phyloP scores from a whole-genome alignment of 306 rosid species.

The Astragalus glycyphyllos region DNA sequence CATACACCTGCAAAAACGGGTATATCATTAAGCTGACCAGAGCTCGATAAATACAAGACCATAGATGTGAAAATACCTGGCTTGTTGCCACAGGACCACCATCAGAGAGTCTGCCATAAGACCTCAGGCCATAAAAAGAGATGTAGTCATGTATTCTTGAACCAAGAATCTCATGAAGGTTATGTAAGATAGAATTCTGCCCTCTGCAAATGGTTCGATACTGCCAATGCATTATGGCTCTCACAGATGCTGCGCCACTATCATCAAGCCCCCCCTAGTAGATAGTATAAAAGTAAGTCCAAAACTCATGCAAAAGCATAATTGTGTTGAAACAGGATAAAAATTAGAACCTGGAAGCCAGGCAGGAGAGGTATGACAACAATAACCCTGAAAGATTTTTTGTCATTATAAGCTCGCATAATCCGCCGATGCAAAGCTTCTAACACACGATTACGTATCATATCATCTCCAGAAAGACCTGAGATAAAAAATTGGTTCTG shows the following conservation, averaged over 20 bases:
- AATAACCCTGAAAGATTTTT: slow-evolving; percentile 86
- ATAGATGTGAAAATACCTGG: slow-evolving; percentile 67
- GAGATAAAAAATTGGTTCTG: slow-evolving; percentile 99
- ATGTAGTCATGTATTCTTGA: slow-evolving; percentile 79
- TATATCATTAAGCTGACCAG: slow-evolving; percentile 38
- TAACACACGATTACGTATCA: slow-evolving; percentile 84
- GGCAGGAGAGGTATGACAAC: slow-evolving; percentile 95
- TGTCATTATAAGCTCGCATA: slow-evolving; percentile 82
- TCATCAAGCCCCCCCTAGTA: slow-evolving; percentile 99
- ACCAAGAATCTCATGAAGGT: slow-evolving; percentile 76
- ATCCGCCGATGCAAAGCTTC: slow-evolving; percentile 83
- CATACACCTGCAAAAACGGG: slow-evolving; percentile 72
- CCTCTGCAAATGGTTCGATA: slow-evolving; percentile 97
- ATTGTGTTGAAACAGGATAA: slow-evolving; percentile 37
- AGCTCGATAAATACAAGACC: slow-evolving; percentile 23
- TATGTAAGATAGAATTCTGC: slow-evolving; percentile 76
- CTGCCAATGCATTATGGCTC: slow-evolving; percentile 99
- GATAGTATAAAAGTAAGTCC: slow-evolving; percentile 44
- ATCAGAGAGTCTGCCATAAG: slow-evolving; percentile 82
- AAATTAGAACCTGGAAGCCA: slow-evolving; percentile 83
- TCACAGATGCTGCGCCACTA: slow-evolving; percentile 96
- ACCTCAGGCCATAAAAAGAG: slow-evolving; percentile 92
- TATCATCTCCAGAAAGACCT: slow-evolving; percentile 91
- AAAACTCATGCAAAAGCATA: slow-evolving; percentile 28
- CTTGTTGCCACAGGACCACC: slow-evolving; percentile 92